A percentile compares a stretch with the other conserved stretches of the same genome.
These are phyloP conservation scores for Malus sieversii DNA, from an alignment of 306 rosid genomes.

Conservation along the genomic window DNA sequence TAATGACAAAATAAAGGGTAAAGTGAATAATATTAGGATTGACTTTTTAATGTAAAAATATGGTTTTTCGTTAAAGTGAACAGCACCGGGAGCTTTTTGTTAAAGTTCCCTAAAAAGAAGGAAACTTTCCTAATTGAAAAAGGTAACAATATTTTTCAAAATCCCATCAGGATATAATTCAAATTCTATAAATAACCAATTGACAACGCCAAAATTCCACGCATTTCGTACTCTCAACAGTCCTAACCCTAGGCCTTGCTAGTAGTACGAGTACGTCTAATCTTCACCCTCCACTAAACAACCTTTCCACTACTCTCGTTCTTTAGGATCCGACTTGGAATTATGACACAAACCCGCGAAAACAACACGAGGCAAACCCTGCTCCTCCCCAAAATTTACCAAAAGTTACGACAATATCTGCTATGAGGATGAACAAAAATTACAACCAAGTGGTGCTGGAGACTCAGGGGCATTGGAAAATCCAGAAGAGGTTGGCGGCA, in stretches of 20 bases:
- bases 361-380: not conserved
- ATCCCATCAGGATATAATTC: too few species aligned
- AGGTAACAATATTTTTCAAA: too few species aligned
- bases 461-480: not conserved
- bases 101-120: too few species aligned
- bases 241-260: not conserved
- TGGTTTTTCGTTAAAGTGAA: too few species aligned
- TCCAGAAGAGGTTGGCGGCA: not conserved
- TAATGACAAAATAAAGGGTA: too few species aligned
- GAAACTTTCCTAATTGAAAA: too few species aligned
- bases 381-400: not conserved
- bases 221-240: not conserved
- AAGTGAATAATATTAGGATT: too few species aligned
- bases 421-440: not conserved
- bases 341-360: not conserved
- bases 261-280: not conserved
- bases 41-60: too few species aligned
- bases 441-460: not conserved
- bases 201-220: too few species aligned
- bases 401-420: too few species aligned
- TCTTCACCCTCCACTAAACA: not conserved
- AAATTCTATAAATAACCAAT: too few species aligned
- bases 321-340: not conserved
- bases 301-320: not conserved
- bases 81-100: too few species aligned